phyloP scores from a whole-genome alignment of 2,329 filamentous ascomycete species.

The Ophiostoma novo-ulmi region DNA sequence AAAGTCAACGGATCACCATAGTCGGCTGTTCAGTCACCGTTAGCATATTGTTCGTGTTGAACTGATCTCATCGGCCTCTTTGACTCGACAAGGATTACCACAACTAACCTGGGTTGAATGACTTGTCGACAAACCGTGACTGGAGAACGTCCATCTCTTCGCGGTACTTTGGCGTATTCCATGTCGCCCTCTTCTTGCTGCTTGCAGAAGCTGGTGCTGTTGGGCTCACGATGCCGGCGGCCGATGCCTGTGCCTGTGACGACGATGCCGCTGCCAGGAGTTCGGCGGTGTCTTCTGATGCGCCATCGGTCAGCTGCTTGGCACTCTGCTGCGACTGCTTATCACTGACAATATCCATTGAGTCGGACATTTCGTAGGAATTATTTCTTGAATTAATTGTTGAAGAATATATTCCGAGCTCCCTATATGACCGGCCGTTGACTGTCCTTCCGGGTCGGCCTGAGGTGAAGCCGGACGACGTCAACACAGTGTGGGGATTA shows the following conservation, averaged over 20 bases:
- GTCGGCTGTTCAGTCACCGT: slow-evolving; percentile 30
- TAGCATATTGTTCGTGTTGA: slow-evolving; percentile 26
- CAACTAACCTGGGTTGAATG: slow-evolving; percentile 43
- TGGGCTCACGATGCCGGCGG: neutral
- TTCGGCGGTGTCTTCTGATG: slow-evolving; percentile 10
- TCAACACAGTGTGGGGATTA: slow-evolving; percentile 13
- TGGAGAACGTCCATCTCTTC: slow-evolving; percentile 42
- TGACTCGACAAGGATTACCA: neutral
- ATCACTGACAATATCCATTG: slow-evolving; percentile 24
- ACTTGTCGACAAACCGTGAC: slow-evolving; percentile 40
- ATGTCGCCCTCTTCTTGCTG: slow-evolving; percentile 12
- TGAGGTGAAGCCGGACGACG: neutral
- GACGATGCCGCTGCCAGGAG: neutral
- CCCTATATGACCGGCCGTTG: neutral
- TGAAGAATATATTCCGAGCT: neutral
- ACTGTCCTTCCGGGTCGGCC: neutral
- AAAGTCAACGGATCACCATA: slow-evolving; percentile 46
- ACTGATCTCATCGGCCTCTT: neutral
- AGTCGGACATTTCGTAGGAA: slow-evolving; percentile 22
- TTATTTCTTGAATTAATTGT: neutral
- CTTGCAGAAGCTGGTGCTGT: neutral
- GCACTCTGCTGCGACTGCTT: neutral
- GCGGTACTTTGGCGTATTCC: slow-evolving; percentile 35
- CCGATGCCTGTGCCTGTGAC: neutral
- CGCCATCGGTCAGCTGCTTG: slow-evolving; percentile 3